phyloP scores from a whole-genome alignment of 2,329 filamentous ascomycete species.

The Fonsecaea multimorphosa region DNA sequence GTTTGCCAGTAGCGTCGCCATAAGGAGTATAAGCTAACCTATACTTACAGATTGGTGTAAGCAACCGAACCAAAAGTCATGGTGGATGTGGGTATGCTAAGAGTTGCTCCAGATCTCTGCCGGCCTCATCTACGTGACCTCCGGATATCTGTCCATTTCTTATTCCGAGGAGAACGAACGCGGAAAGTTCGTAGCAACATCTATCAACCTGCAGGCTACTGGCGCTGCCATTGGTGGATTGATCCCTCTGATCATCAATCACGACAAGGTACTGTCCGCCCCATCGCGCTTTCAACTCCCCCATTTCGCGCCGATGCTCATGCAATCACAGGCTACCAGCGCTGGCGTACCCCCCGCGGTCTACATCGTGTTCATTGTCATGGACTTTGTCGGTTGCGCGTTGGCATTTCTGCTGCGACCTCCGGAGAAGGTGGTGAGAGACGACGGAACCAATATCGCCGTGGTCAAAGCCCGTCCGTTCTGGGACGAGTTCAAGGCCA shows the following conservation, averaged over 20 bases:
- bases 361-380: constrained; percentile 21
- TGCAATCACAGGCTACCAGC: constrained; percentile 1
- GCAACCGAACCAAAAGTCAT: background rate
- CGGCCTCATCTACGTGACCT: constrained; percentile 42
- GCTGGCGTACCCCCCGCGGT: constrained; percentile 22
- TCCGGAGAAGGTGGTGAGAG: constrained; percentile 22
- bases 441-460: constrained; percentile 40
- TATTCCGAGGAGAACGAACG: constrained; percentile 46
- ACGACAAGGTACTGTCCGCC: constrained; percentile 5
- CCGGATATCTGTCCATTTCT: constrained; percentile 43
- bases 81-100: constrained; percentile 1
- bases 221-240: constrained; percentile 32
- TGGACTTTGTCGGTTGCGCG: constrained; percentile 17
- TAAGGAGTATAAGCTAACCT: background rate
- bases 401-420: constrained; percentile 15
- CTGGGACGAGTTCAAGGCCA: constrained; percentile 43
- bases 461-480: constrained; percentile 39
- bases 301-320: background rate
- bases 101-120: constrained; percentile 18
- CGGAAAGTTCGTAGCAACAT: constrained; percentile 42
- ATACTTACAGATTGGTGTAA: constrained; percentile 4
- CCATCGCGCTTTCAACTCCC: background rate
- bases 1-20: background rate
- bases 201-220: constrained; percentile 43
- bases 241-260: constrained; percentile 28